Conservation (phyloP, 129 eudicot genomes). For the Helichrysum umbraculigerum region DNA sequence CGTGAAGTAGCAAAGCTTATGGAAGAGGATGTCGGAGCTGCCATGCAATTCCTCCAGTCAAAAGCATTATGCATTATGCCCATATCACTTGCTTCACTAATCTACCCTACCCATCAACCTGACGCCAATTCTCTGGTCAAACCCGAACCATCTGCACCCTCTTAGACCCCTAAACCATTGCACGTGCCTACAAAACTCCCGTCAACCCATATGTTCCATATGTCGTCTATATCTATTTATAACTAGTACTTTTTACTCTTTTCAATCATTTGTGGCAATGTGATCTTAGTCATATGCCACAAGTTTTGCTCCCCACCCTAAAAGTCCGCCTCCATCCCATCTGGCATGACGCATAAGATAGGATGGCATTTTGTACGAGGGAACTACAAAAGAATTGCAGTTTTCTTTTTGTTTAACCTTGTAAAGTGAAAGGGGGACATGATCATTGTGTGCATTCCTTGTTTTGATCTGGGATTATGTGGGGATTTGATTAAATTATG, state of each 20-base stretch:
- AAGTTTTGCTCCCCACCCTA: constrained; percentile 9
- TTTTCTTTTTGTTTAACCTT: constrained; percentile 21
- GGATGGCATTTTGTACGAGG: constrained; percentile 27
- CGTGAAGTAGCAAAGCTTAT: constrained; percentile 84
- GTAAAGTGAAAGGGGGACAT: constrained; percentile 29
- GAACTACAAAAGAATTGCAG: constrained; percentile 12
- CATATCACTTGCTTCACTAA: constrained; percentile 79
- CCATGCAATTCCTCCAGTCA: constrained; percentile 93
- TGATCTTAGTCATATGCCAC: constrained; percentile 37
- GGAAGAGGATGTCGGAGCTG: constrained; percentile 97
- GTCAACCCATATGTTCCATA: constrained; percentile 14
- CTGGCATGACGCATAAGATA: constrained; percentile 10
- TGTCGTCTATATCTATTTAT: constrained; percentile 12
- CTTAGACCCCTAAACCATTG: constrained; percentile 38
- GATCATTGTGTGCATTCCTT: constrained; percentile 14
- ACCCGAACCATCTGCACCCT: constrained; percentile 71
- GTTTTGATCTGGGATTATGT: neutral
- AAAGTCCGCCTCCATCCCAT: constrained; percentile 10
- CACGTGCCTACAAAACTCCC: constrained; percentile 65
- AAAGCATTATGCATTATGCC: constrained; percentile 98
- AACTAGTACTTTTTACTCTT: constrained; percentile 15
- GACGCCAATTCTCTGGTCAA: constrained; percentile 56
- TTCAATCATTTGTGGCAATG: constrained; percentile 28
- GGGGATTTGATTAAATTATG: neutral
- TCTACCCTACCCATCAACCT: constrained; percentile 65